Conservation (phyloP, 139 green algal species). For the Chlamydomonas incerta region DNA sequence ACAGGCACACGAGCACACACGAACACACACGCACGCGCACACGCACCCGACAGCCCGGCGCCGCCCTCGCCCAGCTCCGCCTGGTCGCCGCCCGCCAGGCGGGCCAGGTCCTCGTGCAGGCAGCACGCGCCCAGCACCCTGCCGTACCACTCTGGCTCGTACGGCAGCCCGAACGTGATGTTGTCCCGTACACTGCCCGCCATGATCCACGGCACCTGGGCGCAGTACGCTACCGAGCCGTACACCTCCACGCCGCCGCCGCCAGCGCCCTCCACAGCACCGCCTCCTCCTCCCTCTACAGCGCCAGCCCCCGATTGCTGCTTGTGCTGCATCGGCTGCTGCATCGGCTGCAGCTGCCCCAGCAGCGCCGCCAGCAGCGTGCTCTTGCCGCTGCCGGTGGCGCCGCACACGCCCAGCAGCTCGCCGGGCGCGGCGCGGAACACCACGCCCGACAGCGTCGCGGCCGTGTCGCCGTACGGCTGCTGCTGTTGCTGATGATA, state of each 20-base stretch:
- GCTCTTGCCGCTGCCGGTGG: conserved; percentile 72
- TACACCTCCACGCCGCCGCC: no score
- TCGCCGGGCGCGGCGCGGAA: neutral
- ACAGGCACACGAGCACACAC: no score
- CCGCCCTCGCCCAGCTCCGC: conserved; percentile 92
- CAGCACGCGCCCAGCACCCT: conserved; percentile 70
- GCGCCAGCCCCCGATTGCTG: no score
- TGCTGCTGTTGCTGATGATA: no score
- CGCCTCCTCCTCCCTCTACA: no score
- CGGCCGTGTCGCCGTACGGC: no score
- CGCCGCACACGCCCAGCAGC: neutral
- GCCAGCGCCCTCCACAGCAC: no score
- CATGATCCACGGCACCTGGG: conserved; percentile 85
- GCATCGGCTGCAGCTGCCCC: conserved; percentile 72
- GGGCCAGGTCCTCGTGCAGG: conserved; percentile 74
- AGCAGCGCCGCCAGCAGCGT: conserved; percentile 80
- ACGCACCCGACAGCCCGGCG: conserved; percentile 76
- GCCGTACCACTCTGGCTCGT: conserved; percentile 63
- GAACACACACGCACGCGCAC: no score
- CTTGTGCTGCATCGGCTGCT: no score
- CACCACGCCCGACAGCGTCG: conserved; percentile 53
- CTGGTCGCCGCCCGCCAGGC: conserved; percentile 78
- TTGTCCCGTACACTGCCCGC: conserved; percentile 81
- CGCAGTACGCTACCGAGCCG: no score
- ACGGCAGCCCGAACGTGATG: conserved; percentile 79